Base-by-base conservation (phyloP, 768 basidiomycete species). In the Auricularia sp. region DNA sequence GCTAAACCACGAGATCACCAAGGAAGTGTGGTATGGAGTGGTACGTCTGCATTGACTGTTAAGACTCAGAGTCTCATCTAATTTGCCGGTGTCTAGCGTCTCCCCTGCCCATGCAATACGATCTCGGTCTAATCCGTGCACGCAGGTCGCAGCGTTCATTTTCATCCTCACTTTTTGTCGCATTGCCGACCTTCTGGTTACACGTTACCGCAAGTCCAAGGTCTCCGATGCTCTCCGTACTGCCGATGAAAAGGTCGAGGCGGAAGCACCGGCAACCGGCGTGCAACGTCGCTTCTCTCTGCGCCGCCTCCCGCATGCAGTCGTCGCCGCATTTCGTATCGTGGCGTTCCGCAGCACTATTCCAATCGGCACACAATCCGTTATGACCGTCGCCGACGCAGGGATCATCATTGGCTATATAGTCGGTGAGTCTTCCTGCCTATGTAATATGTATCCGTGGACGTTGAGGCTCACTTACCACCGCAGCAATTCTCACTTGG, bases 301-400 rank as follows among this genome's bases (percentile, higher is more conserved):
- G 68, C 68, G 74, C 36, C 75, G 77, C 35, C 64, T 79, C 10
- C 76, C 77, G 0, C 66, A 69, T n/a, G 81, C 79, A 1, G 35
- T 76, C 24, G 70, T 76, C 39, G 77, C 82, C 13, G 71, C 71
- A 6, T 84, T 83, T 71, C 78, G 79, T 24, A 79, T 83, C 24
- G 64, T 80, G 21, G 78, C 79, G 6, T 85, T 84, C 69, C 80
- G 84, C 14, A 76, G 75, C 70, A 79, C 77, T 3, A 65, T 85
- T 42, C 76, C 80, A 16, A 73, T 83, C 24, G 82, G 82, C 14
- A 71, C 75, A 3, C 69, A 66, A n/a, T 65, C 73, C 54, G 65
- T 76, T 65, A 70, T 76, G 51, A 74, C 78, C 61, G 63, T 82
- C 16, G 73, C 76, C 1, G 84, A 86, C 62, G 64, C 83, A 3